A percentile compares a stretch with the other conserved stretches of the same genome.
Evolutionary conservation across 306 rosid species (phyloP).

Genomic region (Rosa rugosa): DNA sequence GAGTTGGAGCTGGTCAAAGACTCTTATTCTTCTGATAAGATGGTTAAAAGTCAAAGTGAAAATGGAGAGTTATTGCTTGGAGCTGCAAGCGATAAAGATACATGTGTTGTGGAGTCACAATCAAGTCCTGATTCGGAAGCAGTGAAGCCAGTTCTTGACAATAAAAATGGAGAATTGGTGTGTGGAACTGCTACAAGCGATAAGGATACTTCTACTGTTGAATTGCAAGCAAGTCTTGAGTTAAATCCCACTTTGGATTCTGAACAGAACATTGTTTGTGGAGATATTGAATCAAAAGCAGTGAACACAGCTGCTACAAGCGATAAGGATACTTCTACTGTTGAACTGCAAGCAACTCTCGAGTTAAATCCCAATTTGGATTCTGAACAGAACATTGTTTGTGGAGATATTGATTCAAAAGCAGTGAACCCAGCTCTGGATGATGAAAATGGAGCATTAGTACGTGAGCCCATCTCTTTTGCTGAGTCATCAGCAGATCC

Average conservation of each 20-base stretch:
- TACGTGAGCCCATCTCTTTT: not conserved
- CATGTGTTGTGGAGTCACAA: not conserved
- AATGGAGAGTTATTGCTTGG: not conserved
- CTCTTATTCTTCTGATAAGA: constrained; percentile 67
- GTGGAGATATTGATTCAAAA: not conserved
- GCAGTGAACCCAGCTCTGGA: not conserved
- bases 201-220: constrained; percentile 17
- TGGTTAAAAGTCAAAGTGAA: constrained; percentile 39
- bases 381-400: constrained; percentile 19
- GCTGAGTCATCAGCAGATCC: not conserved
- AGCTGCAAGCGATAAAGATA: not conserved
- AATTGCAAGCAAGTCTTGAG: constrained; percentile 21
- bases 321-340: constrained; percentile 19
- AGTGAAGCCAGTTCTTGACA: not conserved
- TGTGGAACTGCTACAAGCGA: constrained; percentile 21
- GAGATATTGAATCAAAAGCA: not conserved
- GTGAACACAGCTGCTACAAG: not conserved
- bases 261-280: constrained; percentile 16
- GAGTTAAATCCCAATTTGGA: constrained; percentile 16
- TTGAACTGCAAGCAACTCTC: constrained; percentile 21
- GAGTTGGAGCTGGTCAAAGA: constrained; percentile 41
- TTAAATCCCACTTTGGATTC: constrained; percentile 15
- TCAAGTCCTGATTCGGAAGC: not conserved
- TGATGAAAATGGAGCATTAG: not conserved
- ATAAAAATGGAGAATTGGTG: constrained; percentile 28